Conservation (phyloP, 2,329 filamentous ascomycete species). For the Grosmannia serpens region DNA sequence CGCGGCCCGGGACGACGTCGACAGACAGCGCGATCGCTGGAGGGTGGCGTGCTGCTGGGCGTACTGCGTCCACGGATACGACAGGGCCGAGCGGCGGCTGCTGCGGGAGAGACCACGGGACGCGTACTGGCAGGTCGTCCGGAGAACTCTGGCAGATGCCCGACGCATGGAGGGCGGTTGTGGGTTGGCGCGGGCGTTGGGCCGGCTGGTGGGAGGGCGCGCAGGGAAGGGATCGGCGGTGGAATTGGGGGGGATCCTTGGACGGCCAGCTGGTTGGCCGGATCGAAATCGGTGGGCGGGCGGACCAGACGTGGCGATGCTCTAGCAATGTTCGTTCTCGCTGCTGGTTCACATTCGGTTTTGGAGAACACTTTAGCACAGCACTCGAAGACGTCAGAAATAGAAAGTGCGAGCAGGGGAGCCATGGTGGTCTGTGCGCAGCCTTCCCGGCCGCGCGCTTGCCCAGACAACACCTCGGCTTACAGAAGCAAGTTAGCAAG, state of each 20-base stretch:
- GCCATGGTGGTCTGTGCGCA: background rate
- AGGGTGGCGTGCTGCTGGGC: background rate
- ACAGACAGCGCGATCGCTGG: slow-evolving; percentile 2
- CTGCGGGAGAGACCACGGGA: slow-evolving; percentile 48
- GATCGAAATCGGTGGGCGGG: no score
- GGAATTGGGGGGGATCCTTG: background rate
- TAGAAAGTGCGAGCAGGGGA: background rate
- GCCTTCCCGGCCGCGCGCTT: background rate
- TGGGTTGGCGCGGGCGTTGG: background rate
- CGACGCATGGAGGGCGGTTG: slow-evolving; percentile 52
- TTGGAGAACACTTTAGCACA: background rate
- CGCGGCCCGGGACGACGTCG: slow-evolving; percentile 16
- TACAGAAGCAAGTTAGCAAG: background rate
- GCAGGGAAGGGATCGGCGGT: no score
- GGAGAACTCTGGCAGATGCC: slow-evolving; percentile 54
- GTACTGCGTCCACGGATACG: slow-evolving; percentile 6
- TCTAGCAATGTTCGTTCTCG: no score
- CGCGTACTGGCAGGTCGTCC: slow-evolving; percentile 54
- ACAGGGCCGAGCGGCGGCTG: slow-evolving; percentile 26
- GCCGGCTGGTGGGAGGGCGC: no score
- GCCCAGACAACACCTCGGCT: background rate
- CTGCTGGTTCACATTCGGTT: no score
- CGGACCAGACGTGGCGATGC: no score
- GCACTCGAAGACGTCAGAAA: background rate
- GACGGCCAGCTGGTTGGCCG: background rate